Evolutionary conservation across 805 yeast genomes (phyloP).

Genomic region (Candida michaelii): DNA sequence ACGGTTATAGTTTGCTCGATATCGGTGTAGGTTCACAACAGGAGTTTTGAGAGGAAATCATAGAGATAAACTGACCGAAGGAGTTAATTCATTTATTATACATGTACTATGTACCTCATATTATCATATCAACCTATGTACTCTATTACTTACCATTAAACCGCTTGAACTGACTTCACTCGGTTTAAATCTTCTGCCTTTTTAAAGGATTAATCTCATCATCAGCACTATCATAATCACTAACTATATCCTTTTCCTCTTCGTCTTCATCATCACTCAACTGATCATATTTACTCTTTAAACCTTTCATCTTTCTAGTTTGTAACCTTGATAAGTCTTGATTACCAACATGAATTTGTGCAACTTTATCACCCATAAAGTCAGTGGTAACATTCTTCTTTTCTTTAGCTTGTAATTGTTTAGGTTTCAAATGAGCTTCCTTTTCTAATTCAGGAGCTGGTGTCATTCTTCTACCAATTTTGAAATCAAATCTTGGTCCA

Average conservation of each 20-base stretch:
- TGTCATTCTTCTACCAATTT: conserved; percentile 79
- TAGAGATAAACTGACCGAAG: too few species aligned
- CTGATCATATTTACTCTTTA: conserved; percentile 85
- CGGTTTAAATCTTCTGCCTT: conserved; percentile 32
- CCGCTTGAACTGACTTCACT: too few species aligned
- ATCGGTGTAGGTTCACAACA: too few species aligned
- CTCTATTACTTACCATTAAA: too few species aligned
- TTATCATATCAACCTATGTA: neutral
- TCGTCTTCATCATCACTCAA: conserved; percentile 49
- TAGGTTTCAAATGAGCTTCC: conserved; percentile 82
- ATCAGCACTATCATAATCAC: conserved; percentile 17
- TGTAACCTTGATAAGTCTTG: conserved; percentile 90
- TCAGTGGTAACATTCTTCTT: conserved; percentile 90
- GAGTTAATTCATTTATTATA: neutral
- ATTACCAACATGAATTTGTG: conserved; percentile 92
- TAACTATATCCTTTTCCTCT: conserved; percentile 16
- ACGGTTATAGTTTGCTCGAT: neutral
- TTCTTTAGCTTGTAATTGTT: conserved; percentile 74
- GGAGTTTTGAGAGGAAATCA: too few species aligned
- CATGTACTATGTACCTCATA: neutral
- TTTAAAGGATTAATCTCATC: conserved; percentile 24
- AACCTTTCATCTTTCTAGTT: conserved; percentile 98
- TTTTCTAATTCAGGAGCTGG: conserved; percentile 87
- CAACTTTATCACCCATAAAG: conserved; percentile 92
- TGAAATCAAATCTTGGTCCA: conserved; percentile 94